Conservation (phyloP, 164 flowering plant genomes). For the Amborella trichopoda region DNA sequence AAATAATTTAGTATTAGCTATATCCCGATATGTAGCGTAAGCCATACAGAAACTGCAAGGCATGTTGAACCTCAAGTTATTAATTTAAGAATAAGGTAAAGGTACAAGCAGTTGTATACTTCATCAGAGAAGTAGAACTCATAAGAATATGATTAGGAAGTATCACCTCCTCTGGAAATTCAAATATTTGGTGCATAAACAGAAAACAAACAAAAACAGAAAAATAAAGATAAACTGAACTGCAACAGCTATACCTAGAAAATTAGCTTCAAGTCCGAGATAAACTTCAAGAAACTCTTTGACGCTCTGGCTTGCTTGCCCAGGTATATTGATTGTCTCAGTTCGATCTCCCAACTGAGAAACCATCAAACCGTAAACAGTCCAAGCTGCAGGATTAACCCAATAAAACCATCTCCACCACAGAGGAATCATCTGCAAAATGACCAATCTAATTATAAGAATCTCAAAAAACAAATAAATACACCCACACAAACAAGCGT, state of each 20-base stretch:
- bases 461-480: neutral
- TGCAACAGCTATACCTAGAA: neutral
- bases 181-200: slow-evolving; percentile 1
- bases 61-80: too few relatives aligned
- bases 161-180: slow-evolving; percentile 10
- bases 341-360: neutral
- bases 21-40: too few relatives aligned
- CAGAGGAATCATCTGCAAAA: slow-evolving; percentile 3
- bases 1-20: too few relatives aligned
- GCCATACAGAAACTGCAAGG: too few relatives aligned
- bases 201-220: slow-evolving; percentile 2
- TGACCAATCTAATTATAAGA: neutral
- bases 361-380: slow-evolving; percentile 2
- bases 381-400: slow-evolving; percentile 6
- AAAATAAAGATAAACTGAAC: neutral
- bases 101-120: too few relatives aligned
- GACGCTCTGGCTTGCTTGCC: neutral
- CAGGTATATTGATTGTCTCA: neutral
- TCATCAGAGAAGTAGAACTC: too few relatives aligned
- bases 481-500: neutral
- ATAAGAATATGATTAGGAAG: too few relatives aligned
- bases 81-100: too few relatives aligned
- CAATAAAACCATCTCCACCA: slow-evolving; percentile 9
- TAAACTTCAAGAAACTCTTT: slow-evolving; percentile 1
- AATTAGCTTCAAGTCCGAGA: neutral